Evolutionary conservation across 805 yeast species (phyloP).

Genomic region (Saccharomycopsis capsularis): DNA sequence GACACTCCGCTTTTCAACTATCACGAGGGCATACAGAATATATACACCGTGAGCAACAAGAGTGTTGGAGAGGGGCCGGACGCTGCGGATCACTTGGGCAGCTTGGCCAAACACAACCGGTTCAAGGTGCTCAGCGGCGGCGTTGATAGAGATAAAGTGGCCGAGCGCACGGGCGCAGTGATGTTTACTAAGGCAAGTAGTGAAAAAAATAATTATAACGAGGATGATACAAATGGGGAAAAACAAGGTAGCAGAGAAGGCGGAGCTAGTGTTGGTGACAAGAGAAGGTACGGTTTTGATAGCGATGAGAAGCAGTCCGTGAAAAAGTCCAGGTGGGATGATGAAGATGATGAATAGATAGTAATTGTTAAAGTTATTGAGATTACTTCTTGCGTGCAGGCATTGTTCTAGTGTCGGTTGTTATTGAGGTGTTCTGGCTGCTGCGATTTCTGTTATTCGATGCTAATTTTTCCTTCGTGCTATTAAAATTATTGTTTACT

Average conservation of each 20-base stretch:
- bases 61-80: not conserved
- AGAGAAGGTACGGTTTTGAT: not conserved
- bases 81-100: not conserved
- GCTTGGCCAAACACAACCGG: conserved; percentile 1
- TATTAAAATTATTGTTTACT: no score
- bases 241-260: not conserved
- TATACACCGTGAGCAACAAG: conserved; percentile 32
- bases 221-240: not conserved
- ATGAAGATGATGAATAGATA: conserved; percentile 14
- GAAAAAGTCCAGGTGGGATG: conserved; percentile 20
- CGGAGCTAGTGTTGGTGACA: not conserved
- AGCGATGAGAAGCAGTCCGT: not conserved
- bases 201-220: not conserved
- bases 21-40: conserved; percentile 42
- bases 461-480: no score
- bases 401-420: no score
- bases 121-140: conserved; percentile 15
- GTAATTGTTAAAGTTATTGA: no score
- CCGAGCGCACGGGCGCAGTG: conserved; percentile 13
- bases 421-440: no score
- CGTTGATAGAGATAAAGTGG: not conserved
- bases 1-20: conserved; percentile 51
- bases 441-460: no score
- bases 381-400: no score
- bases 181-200: conserved; percentile 8